Conservation (phyloP, 257 asterid species). For the Solanum phureja region DNA sequence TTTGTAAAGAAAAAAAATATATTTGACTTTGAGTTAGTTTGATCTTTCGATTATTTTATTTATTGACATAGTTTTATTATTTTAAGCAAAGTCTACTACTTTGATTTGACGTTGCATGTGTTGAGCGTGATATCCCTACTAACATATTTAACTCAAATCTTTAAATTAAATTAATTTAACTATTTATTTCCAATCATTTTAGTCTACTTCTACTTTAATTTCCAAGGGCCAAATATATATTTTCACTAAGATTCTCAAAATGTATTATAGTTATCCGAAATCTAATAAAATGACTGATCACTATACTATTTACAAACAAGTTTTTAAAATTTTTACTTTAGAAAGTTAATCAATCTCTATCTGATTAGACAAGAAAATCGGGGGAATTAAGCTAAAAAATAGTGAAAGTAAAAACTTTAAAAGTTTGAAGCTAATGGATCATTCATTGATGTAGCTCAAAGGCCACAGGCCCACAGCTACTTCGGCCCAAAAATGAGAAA, state of each 20-base stretch:
- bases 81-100: background rate
- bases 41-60: background rate
- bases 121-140: background rate
- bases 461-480: background rate
- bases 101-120: background rate
- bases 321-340: no score
- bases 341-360: background rate
- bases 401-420: background rate
- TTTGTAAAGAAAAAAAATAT: background rate
- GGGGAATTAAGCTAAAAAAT: no score
- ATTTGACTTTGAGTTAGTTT: background rate
- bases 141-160: background rate
- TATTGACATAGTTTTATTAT: background rate
- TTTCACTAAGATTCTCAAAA: background rate
- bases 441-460: background rate
- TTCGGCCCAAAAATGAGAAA: background rate
- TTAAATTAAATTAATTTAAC: background rate
- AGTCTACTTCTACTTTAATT: background rate
- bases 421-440: background rate
- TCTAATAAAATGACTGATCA: background rate
- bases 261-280: background rate
- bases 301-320: background rate
- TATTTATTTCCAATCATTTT: no score
- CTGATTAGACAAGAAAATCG: background rate
- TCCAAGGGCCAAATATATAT: no score